Base-by-base conservation (phyloP, 116 monocot genomes). In the Zostera marina region DNA sequence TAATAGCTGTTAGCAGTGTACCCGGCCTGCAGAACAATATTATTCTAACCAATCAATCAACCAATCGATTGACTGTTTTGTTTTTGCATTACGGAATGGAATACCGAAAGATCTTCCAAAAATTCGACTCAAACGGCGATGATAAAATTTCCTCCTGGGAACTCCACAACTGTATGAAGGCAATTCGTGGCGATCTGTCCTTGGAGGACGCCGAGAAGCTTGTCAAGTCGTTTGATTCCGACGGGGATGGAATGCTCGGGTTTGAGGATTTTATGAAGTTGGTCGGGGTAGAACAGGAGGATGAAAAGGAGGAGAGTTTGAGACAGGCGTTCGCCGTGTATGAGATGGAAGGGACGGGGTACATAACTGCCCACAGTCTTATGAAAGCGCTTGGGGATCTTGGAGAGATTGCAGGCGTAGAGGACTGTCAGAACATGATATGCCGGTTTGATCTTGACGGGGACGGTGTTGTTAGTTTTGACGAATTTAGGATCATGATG, bases 371-470 rank as follows among this genome's bases (percentile, higher is more conserved):
- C 6, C 13, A 11, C 11, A 76, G 76, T 43, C 67, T 72, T 26
- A 62, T 53, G 17, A 46, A 66, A 39, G 55, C 52, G 58, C 47
- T 76, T 1, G 41, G 53, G 8, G 26, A 13, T 39, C 59, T 72
- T 0, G 76, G 76, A 3, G 51, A 56, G 6, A 22, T 32, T 0
- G 59, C 16, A 42, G 21, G 20, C 16, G 10, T 68, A 11, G 59
- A 71, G n/a, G 71, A 76, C 59, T 76, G 76, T 47, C 22, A 7
- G 52, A 41, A n/a, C 22, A 71, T 76, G 76, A 76, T 72, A 21
- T 26, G 58, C n/a, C 47, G 59, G 63, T 72, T 67, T 22, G 76
- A 68, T 46, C 53, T 72, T 8, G 45, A 76, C 21, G 71, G 72
- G 11, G 76, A 76, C 40, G 76, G 72, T 7, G 72, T 71, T 38